phyloP scores from a whole-genome alignment of 352 stramenopile species.

The Thalassiosira ordinaria region DNA sequence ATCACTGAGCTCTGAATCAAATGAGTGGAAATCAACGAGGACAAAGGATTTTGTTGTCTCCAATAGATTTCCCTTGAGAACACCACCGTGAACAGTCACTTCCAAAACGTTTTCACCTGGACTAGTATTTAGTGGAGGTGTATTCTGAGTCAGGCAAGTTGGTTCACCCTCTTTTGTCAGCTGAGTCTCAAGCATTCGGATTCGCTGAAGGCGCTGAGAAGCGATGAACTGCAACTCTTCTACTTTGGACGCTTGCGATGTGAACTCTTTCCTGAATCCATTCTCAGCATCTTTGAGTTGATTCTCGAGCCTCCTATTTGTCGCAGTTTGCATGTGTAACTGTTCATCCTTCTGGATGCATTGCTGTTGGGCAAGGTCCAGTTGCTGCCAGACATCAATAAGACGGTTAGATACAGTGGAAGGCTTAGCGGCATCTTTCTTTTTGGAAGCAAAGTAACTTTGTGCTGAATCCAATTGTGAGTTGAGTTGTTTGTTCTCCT shows the following conservation, averaged over 20 bases:
- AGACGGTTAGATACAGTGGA: not conserved
- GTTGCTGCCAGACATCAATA: conserved; percentile 21
- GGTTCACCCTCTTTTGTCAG: not conserved
- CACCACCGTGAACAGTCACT: conserved; percentile 25
- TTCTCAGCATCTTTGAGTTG: conserved; percentile 11
- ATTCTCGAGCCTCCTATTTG: conserved; percentile 11
- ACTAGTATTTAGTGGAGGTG: no score
- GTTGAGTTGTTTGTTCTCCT: no score
- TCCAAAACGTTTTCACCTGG: conserved; percentile 27
- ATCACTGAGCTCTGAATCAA: conserved; percentile 21
- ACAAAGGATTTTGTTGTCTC: conserved; percentile 17
- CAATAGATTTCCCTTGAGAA: conserved; percentile 4
- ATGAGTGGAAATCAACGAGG: conserved; percentile 37
- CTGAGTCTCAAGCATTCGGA: conserved; percentile 24
- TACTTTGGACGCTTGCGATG: not conserved
- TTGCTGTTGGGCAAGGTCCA: conserved; percentile 5
- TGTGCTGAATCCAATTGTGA: no score
- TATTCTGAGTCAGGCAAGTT: not conserved
- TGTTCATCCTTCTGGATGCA: conserved; percentile 13
- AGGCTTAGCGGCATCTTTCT: not conserved
- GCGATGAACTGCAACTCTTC: conserved; percentile 16
- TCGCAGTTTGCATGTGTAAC: conserved; percentile 31
- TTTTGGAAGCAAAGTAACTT: no score
- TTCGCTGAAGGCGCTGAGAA: conserved; percentile 23
- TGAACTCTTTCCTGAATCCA: conserved; percentile 2